A percentile compares a stretch with the other conserved stretches of the same genome.
Evolutionary conservation across 176 grass and related monocot genomes (phyloP).

Genomic region (Dendrocalamus sinicus): DNA sequence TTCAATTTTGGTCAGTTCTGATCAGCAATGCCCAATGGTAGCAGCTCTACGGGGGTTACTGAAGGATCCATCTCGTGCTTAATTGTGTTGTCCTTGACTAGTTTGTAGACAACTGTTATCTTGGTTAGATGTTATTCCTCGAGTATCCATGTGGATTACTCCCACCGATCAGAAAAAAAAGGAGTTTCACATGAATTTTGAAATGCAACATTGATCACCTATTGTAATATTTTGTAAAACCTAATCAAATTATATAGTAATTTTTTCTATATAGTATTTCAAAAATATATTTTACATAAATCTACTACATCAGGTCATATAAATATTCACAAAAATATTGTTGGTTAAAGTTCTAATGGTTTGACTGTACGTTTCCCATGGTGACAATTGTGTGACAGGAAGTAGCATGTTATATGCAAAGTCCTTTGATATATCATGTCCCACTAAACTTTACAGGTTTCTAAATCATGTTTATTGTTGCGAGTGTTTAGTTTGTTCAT

Average conservation of each 20-base stretch:
- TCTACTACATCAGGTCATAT: neutral
- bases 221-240: neutral
- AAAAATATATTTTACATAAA: neutral
- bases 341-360: neutral
- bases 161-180: neutral
- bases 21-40: neutral
- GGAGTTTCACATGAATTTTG: neutral
- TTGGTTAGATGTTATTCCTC: neutral
- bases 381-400: neutral
- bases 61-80: neutral
- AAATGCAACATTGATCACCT: neutral
- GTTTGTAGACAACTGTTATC: neutral
- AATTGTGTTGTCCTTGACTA: neutral
- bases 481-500: neutral
- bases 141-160: neutral
- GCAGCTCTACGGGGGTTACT: neutral
- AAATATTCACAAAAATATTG: neutral
- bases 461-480: neutral
- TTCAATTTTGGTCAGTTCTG: neutral
- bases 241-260: neutral
- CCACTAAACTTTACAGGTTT: neutral
- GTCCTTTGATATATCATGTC: neutral
- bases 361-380: neutral
- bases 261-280: neutral
- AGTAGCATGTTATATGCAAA: neutral